A percentile compares a stretch with the other conserved stretches of the same genome.
Evolutionary conservation across 2,329 filamentous ascomycete genomes (phyloP).

Genomic region (Aquanectria penicillioides): DNA sequence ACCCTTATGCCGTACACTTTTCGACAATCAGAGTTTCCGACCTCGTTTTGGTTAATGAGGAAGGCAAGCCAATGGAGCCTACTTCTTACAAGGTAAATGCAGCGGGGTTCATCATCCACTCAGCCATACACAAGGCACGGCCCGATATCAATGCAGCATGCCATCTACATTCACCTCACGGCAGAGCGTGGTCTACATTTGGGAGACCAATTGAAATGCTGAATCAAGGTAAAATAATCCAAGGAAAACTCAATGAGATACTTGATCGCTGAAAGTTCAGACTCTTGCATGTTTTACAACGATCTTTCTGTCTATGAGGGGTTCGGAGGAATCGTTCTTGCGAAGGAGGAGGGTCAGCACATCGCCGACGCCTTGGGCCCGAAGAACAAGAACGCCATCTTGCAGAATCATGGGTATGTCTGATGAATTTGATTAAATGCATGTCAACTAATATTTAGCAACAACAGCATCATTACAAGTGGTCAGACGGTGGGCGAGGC

Average conservation of each 20-base stretch:
- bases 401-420: conserved; percentile 72
- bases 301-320: conserved; percentile 66
- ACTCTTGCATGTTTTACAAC: conserved; percentile 58
- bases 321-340: conserved; percentile 70
- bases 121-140: conserved; percentile 65
- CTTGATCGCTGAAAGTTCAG: neutral
- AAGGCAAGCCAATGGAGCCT: conserved; percentile 68
- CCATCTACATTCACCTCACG: conserved; percentile 65
- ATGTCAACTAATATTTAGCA: neutral
- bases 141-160: conserved; percentile 68
- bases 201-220: conserved; percentile 68
- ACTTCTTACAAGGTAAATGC: conserved; percentile 60
- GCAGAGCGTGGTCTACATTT: conserved; percentile 69
- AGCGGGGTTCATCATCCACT: conserved; percentile 70
- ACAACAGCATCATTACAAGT: conserved; percentile 61
- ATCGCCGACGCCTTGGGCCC: conserved; percentile 66
- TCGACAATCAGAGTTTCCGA: conserved; percentile 67
- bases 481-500: conserved; percentile 73
- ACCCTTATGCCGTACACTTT: conserved; percentile 58
- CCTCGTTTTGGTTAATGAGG: conserved; percentile 67
- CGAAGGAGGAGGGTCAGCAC: conserved; percentile 63
- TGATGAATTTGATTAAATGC: no score
- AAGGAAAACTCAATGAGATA: no score
- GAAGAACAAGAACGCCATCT: conserved; percentile 61
- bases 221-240: conserved; percentile 66